Base-by-base conservation (phyloP, 768 basidiomycete genomes). In the Myochromella boudieri region DNA sequence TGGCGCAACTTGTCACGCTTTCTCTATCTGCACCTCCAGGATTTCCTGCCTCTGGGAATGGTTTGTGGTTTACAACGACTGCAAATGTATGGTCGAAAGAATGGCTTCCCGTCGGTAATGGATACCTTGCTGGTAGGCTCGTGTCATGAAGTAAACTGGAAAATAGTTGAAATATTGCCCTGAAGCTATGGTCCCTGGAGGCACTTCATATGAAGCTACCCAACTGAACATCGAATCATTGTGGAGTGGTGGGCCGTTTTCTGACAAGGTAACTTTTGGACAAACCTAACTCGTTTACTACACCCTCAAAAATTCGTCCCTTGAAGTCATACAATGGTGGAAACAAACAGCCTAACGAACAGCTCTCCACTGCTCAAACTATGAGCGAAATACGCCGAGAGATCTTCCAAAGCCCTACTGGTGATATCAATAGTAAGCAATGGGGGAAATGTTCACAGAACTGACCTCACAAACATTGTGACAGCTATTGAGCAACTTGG, bases 171-270 rank as follows among this genome's bases (percentile, higher is more conserved):
- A 22, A 6, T 4, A 21, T 26, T n/a, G 42, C 22, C 20, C 17
- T 8, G 33, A 42, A 86, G 87, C 84, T 6, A 86, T 82, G 77
- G 62, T 82, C 15, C 77, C 77, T 5, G 86, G 87, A 1, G 83
- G 81, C 4, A 78, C 80, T 1, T 55, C 61, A 2, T 74, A 78
- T 31, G 87, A 89, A 61, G 67, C 67, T 12, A 80, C 75, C 9
- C 84, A 84, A 50, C 66, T 90, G 21, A 89, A 90, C 58, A 82
- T 90, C 37, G 87, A 90, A 57, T 81, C 82, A 10, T 67, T 90
- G 8, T 89, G 87, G 87, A 75, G 80, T 15, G 86, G 87, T 15
- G 86, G 87, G 3, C 82, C 85, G 4, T 85, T 85, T 51, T 72
- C 78, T 37, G 79, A 85, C 56, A 73, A 76, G 6, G 85, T 86